A percentile compares a stretch with the other conserved stretches of the same genome.
These are phyloP conservation scores for Phenoliferia sp. DNA, from an alignment of 1,284 basidiomycete genomes.

Conservation along the genomic window DNA sequence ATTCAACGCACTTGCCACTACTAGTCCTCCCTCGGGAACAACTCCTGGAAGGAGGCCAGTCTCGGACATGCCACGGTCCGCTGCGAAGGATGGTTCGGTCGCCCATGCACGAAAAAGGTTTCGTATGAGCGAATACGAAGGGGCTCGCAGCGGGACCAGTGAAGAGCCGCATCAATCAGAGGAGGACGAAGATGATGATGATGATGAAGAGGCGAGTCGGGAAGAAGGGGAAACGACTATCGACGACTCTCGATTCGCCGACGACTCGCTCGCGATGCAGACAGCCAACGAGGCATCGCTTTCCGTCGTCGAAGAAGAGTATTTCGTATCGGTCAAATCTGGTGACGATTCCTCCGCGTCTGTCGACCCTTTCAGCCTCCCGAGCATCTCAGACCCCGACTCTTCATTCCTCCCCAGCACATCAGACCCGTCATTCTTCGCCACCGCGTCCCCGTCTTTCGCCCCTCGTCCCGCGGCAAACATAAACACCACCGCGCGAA, in stretches of 20 bases:
- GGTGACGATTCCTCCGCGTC: slow-evolving; percentile 7
- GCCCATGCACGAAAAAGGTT: slow-evolving; percentile 7
- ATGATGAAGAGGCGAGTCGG: not conserved
- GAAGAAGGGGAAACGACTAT: not conserved
- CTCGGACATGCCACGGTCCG: not conserved
- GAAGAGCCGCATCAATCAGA: too few relatives aligned
- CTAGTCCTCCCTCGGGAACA: not conserved
- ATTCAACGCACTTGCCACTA: not conserved
- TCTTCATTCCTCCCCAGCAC: not conserved
- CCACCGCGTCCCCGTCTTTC: not conserved
- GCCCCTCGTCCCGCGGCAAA: not conserved
- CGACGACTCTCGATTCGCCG: not conserved
- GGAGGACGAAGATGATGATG: not conserved
- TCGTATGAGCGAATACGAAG: slow-evolving; percentile 4
- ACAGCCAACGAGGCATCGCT: not conserved
- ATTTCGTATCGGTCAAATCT: slow-evolving; percentile 13
- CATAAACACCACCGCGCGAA: not conserved
- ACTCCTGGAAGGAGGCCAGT: not conserved
- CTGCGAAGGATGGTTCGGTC: not conserved
- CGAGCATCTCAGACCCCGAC: slow-evolving; percentile 5
- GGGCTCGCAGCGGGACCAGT: not conserved
- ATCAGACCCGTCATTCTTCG: slow-evolving; percentile 18
- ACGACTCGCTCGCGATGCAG: not conserved
- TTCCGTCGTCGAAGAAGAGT: not conserved
- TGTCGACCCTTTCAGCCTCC: slow-evolving; percentile 1